Evolutionary conservation across 2,329 filamentous ascomycete species (phyloP), one percentile per base, ranked within the genome.

Genomic region (Colletotrichum theobromicola): DNA sequence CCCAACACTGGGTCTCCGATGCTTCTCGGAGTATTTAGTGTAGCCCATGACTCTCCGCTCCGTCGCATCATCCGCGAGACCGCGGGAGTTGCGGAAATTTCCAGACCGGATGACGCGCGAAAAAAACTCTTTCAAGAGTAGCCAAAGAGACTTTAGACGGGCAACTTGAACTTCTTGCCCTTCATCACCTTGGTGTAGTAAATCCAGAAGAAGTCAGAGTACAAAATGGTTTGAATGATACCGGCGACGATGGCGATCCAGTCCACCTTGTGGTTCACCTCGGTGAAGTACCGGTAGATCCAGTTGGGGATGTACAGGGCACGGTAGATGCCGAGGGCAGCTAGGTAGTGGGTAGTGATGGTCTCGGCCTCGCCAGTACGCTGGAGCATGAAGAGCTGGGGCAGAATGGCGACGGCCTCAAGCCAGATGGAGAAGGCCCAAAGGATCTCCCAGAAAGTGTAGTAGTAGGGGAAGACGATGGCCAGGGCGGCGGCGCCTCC

Each of bases 401-500:
- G 97, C 75, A 99, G 90, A 79, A 99, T 99, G 67, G 97, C 97
- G 21, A 99, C 97, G 6, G 94, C 93, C 87, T 99, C 97, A 35
- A 99, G 91, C 97, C 97, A 99, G 84, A 99, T 98, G 68, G 94
- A 97, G 85, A 98, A 99, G 26, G 97, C 94, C 97, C 97, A 99
- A 63, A 97, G 89, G 76, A 99, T 95, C 91, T 98, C 96, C 32
- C 92, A 90, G 42, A 93, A 79, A 6, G 90, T 94, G 86, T 98
- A 99, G 81, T 93, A 90, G 87, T 96, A 96, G 2, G 97, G 96
- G 79, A 97, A 94, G 32, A 98, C 80, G 72, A 98, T 80, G 58
- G 94, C 96, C 66, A 98, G 87, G 28, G 96, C 87, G 16, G 93
- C 92, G 75, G 95, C 94, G 69, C 93, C 95, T 58, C 91, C 95